Percentiles rank a stretch among this genome's conserved stretches.
Conservation (phyloP, 768 basidiomycete genomes). For the Phanerochaete carnosa region DNA sequence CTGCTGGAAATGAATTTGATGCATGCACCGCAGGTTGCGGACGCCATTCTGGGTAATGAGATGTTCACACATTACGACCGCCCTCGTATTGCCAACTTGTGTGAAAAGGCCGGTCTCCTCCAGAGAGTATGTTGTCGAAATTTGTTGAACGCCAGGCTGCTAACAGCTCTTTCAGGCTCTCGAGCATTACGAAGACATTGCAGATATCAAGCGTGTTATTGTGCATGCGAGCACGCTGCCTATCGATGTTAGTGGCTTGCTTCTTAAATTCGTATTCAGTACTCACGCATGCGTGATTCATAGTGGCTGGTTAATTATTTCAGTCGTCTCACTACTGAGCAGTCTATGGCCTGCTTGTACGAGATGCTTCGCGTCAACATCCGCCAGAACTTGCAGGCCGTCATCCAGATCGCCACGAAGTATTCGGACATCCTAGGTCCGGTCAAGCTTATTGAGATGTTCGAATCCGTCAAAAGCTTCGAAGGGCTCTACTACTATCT, state of each 20-base stretch:
- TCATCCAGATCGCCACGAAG: conserved; percentile 96
- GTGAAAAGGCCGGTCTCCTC: conserved; percentile 95
- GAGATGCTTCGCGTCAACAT: conserved; percentile 98
- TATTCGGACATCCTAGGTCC: conserved; percentile 98
- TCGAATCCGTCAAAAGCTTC: conserved; percentile 95
- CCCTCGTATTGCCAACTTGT: conserved; percentile 94
- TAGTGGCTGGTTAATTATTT: conserved; percentile 98
- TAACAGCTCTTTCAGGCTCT: conserved; percentile 63
- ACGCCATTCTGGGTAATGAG: conserved; percentile 97
- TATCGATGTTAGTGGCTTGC: conserved; percentile 58
- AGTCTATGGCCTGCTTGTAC: conserved; percentile 92
- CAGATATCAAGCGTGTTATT: conserved; percentile 98
- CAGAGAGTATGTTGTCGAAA: conserved; percentile 64
- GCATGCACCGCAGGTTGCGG: conserved; percentile 97
- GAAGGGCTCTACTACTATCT: conserved; percentile 99
- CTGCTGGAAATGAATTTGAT: conserved; percentile 97
- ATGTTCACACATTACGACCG: conserved; percentile 98
- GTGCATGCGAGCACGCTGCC: conserved; percentile 87
- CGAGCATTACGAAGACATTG: conserved; percentile 96
- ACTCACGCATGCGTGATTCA: neutral
- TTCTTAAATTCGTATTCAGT: neutral
- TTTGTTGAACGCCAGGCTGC: neutral
- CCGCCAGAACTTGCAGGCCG: conserved; percentile 94
- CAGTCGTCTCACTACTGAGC: conserved; percentile 93
- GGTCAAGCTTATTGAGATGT: conserved; percentile 97